Percentiles rank a stretch among this genome's conserved stretches.
phyloP scores from a whole-genome alignment of 495 filamentous ascomycete genomes.

The Hypoxylon intermedium region DNA sequence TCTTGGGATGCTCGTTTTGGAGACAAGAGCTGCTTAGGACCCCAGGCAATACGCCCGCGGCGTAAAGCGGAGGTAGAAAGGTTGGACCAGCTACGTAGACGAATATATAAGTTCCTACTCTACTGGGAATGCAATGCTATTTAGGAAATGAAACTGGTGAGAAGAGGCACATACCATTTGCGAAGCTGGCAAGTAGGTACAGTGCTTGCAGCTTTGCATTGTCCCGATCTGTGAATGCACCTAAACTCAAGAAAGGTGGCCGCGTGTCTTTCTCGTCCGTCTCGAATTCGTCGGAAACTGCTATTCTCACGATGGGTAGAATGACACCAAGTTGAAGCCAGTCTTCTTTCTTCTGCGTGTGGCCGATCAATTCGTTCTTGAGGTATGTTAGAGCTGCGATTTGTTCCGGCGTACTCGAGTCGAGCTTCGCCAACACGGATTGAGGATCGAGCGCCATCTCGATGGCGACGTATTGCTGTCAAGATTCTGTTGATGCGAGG shows the following conservation, averaged over 20 bases:
- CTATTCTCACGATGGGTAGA: slow-evolving; percentile 67
- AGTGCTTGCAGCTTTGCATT: slow-evolving; percentile 78
- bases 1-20: slow-evolving; percentile 64
- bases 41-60: slow-evolving; percentile 66
- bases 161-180: slow-evolving; percentile 67
- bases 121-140: no score
- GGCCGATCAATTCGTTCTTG: slow-evolving; percentile 90
- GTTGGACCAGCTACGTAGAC: slow-evolving; percentile 73
- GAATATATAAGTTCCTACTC: slow-evolving; percentile 32
- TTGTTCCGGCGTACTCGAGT: slow-evolving; percentile 66
- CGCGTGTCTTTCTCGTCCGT: slow-evolving; percentile 47
- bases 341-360: slow-evolving; percentile 82
- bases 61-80: slow-evolving; percentile 77
- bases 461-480: slow-evolving; percentile 9
- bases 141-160: neutral
- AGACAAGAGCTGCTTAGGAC: slow-evolving; percentile 74
- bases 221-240: slow-evolving; percentile 59
- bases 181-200: slow-evolving; percentile 81
- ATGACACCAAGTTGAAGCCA: slow-evolving; percentile 76
- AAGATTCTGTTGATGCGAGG: neutral
- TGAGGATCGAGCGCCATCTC: slow-evolving; percentile 43
- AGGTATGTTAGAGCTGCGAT: slow-evolving; percentile 70
- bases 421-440: slow-evolving; percentile 68
- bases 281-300: slow-evolving; percentile 52
- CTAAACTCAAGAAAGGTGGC: slow-evolving; percentile 34